phyloP scores from a whole-genome alignment of 768 basidiomycete species.

The Russula olivacea region DNA sequence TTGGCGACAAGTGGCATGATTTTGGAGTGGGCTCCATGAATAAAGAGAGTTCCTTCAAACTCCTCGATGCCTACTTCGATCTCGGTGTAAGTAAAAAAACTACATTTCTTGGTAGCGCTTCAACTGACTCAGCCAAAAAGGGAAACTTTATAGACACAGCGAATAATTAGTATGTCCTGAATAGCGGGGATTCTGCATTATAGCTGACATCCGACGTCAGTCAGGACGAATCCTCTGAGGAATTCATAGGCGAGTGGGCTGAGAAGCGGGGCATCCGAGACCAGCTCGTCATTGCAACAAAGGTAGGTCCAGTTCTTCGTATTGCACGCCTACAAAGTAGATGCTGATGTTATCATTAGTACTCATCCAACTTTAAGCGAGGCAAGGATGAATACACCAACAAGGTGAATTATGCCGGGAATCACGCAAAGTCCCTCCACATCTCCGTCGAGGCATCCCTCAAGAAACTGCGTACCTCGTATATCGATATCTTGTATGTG shows the following conservation, averaged over 20 bases:
- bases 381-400: slow-evolving; percentile 25
- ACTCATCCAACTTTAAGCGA: slow-evolving; percentile 28
- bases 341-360: slow-evolving; percentile 22
- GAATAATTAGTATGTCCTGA: slow-evolving; percentile 32
- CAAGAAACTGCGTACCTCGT: slow-evolving; percentile 52
- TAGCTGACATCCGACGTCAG: slow-evolving; percentile 5
- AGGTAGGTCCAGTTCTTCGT: slow-evolving; percentile 12
- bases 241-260: slow-evolving; percentile 41
- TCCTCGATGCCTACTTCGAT: slow-evolving; percentile 37
- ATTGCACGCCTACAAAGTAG: neutral
- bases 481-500: slow-evolving; percentile 50
- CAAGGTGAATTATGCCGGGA: slow-evolving; percentile 40
- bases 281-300: slow-evolving; percentile 34
- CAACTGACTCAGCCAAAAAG: neutral
- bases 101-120: too few relatives aligned
- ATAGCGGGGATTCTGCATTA: neutral
- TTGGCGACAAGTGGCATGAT: slow-evolving; percentile 36
- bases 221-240: slow-evolving; percentile 31
- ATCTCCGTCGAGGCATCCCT: slow-evolving; percentile 35
- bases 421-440: slow-evolving; percentile 35
- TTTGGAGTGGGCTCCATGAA: slow-evolving; percentile 32
- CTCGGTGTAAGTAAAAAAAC: slow-evolving; percentile 25
- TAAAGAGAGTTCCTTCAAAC: slow-evolving; percentile 35
- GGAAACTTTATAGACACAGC: slow-evolving; percentile 36
- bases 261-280: slow-evolving; percentile 34